Base-by-base conservation (phyloP, 2,329 filamentous ascomycete species). In the Exophiala phaeomuriformis region DNA sequence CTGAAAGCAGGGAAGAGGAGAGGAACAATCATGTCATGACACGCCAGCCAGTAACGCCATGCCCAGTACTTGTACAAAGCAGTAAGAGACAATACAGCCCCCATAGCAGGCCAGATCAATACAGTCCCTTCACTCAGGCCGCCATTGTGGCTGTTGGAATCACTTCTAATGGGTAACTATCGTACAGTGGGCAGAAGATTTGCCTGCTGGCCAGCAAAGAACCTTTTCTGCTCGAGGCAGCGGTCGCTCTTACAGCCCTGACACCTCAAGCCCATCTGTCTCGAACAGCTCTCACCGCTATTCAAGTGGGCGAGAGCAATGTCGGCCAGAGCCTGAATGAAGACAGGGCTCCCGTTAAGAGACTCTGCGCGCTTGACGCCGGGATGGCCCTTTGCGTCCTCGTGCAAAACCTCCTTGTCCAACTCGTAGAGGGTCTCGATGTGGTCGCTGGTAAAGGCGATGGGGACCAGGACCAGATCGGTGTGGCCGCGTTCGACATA, bases 361-460 rank as follows among this genome's bases (percentile, higher is more conserved):
- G 88, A 94, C 68, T 97, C 93, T 1, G 86, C 88, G 53, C 93
- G 81, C 76, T 94, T 95, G 59, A 98, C 83, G 32, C 90, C 89
- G 0, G 81, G 73, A 64, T 87, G 81, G 9, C 86, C 83, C 1
- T 60, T 49, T 0, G 60, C 59, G 81, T 88, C 70, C 59, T 95
- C 90, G 53, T 88, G 86, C 65, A 98, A 97, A 37, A 98, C 89
- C 71, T 98, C 93, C 64, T 88, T 78, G 68, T 98, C 93, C 49
- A 98, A 75, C 70, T 98, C 93, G 68, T 85, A 97, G 0, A 98
- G 76, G 0, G 93, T 98, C 73, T 98, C 93, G 62, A 98, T 98
- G 68, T 98, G 93, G 65, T 98, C 93, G n/a, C 88, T 95, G 0
- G 93, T 98, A 68, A 98, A 98, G 4, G 93, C 93, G 61, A 98